phyloP scores from a whole-genome alignment of 1,284 basidiomycete genomes.

The Ceratobasidium sp. region DNA sequence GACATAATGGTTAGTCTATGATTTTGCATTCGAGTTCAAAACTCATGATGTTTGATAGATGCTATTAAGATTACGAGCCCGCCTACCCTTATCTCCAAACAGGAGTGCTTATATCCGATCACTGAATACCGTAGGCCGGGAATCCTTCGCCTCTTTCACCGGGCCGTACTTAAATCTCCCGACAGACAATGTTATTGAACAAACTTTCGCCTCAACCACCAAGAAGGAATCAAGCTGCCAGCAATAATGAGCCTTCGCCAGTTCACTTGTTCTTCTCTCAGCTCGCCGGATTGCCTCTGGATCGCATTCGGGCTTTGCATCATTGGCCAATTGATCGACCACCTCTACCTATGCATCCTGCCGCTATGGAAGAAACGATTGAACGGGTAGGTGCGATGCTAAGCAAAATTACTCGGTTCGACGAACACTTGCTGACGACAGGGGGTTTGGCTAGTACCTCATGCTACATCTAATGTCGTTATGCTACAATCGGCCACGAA shows the following conservation, averaged over 20 bases:
- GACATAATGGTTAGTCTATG: constrained; percentile 30
- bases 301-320: constrained; percentile 2
- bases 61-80: constrained; percentile 22
- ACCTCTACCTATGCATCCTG: constrained; percentile 5
- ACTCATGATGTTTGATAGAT: constrained; percentile 3
- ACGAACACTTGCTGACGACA: neutral
- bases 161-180: neutral
- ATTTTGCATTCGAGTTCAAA: neutral
- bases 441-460: constrained; percentile 47
- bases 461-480: constrained; percentile 64
- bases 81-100: constrained; percentile 3
- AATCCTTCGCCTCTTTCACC: neutral
- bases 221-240: constrained; percentile 52
- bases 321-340: constrained; percentile 3
- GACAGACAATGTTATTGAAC: constrained; percentile 13
- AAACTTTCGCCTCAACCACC: neutral
- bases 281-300: constrained; percentile 13
- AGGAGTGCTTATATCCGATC: constrained; percentile 38
- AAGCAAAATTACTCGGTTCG: constrained; percentile 59
- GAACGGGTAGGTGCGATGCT: constrained; percentile 41
- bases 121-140: constrained; percentile 12
- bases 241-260: constrained; percentile 58
- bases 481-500: constrained; percentile 74
- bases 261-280: constrained; percentile 31
- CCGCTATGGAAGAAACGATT: neutral